Evolutionary conservation across 208 protist species (phyloP).

Genomic region (Leishmania guyanensis): DNA sequence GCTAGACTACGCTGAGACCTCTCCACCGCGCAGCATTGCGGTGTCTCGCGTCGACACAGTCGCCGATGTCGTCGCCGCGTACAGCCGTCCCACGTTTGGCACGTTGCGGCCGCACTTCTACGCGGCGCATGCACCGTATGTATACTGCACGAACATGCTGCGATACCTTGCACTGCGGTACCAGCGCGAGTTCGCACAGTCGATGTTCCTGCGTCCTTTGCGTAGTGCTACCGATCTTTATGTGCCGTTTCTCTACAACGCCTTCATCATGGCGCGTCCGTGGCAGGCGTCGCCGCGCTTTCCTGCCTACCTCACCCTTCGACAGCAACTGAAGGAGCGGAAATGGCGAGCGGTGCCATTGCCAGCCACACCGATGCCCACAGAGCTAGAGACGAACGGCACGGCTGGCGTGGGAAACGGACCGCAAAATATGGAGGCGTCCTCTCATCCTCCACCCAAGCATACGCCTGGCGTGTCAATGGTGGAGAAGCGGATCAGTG

Average conservation of each 20-base stretch:
- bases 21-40: background rate
- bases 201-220: no score
- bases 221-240: constrained; percentile 42
- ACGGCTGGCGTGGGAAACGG: background rate
- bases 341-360: background rate
- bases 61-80: constrained; percentile 8
- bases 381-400: background rate
- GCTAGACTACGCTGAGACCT: constrained; percentile 8
- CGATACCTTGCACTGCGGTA: constrained; percentile 44
- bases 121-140: constrained; percentile 64
- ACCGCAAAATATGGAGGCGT: background rate
- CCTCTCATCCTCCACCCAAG: background rate
- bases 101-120: constrained; percentile 17
- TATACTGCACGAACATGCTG: constrained; percentile 68
- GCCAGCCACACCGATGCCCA: background rate
- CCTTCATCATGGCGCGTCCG: constrained; percentile 58
- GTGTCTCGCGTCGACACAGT: background rate
- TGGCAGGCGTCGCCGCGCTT: constrained; percentile 56
- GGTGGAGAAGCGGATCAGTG: background rate
- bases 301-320: constrained; percentile 32
- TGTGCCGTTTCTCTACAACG: constrained; percentile 60
- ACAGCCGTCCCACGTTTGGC: constrained; percentile 8
- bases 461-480: background rate
- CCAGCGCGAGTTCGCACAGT: constrained; percentile 37
- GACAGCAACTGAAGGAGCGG: background rate